Percentiles rank a stretch among this genome's conserved stretches.
Conservation (phyloP, 176 grass and related monocot genomes). For the Triticum timopheevii region DNA sequence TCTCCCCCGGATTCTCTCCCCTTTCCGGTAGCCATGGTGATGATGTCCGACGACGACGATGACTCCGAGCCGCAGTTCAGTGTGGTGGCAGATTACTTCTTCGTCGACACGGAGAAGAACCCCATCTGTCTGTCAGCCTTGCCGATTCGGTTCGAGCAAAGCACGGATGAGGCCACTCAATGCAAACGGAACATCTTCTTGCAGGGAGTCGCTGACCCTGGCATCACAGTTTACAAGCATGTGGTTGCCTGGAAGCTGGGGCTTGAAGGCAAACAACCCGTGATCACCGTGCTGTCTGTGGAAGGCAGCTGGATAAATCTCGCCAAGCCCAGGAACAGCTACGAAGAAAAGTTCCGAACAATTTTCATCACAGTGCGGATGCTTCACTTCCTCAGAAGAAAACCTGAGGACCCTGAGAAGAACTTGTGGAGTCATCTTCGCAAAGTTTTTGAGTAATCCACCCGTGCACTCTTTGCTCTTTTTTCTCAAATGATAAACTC, state of each 20-base stretch:
- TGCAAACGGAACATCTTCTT: conserved; percentile 32
- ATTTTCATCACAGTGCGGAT: conserved; percentile 58
- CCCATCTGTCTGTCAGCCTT: conserved; percentile 49
- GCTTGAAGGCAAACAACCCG: conserved; percentile 41
- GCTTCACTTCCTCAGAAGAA: conserved; percentile 77
- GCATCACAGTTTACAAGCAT: conserved; percentile 38
- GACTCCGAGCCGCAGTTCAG: conserved; percentile 39
- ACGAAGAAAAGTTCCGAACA: conserved; percentile 37
- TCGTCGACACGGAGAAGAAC: conserved; percentile 28
- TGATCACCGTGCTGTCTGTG: conserved; percentile 34
- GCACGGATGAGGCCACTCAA: background rate
- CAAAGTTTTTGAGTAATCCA: conserved; percentile 55
- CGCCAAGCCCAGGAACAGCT: conserved; percentile 51
- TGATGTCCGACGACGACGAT: conserved; percentile 51
- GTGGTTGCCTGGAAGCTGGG: conserved; percentile 64
- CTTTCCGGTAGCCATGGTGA: conserved; percentile 17
- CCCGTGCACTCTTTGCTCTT: conserved; percentile 26
- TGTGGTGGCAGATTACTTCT: conserved; percentile 38
- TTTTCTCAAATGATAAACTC: conserved; percentile 1
- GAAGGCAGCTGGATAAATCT: conserved; percentile 62
- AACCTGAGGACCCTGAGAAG: conserved; percentile 55
- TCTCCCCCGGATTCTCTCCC: background rate
- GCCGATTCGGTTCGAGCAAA: conserved; percentile 21
- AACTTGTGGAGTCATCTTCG: conserved; percentile 68
- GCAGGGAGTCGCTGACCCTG: conserved; percentile 30